Percentiles rank a stretch among this genome's conserved stretches.
These are phyloP conservation scores for Rhizophagus clarus DNA, from an alignment of 192 early-diverging fungal species.

Conservation along the genomic window DNA sequence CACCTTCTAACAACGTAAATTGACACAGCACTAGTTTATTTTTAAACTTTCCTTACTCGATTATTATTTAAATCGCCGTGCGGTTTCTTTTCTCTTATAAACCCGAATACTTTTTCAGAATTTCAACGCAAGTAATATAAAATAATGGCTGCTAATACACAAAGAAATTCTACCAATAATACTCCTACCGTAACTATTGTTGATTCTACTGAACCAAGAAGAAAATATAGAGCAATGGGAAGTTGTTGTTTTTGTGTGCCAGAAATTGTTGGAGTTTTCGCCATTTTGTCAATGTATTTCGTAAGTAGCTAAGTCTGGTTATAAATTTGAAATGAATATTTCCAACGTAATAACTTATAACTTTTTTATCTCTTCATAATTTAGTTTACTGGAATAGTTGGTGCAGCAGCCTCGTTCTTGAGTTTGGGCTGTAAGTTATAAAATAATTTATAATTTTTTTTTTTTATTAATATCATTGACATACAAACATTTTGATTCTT, in stretches of 20 bases:
- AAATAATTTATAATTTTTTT: neutral
- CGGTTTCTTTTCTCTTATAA: neutral
- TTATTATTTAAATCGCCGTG: slow-evolving; percentile 9
- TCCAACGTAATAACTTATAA: too few relatives aligned
- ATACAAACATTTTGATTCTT: neutral
- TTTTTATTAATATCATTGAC: neutral
- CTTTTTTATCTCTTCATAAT: neutral
- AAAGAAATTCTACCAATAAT: neutral
- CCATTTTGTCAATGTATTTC: slow-evolving; percentile 11
- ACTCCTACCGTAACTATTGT: slow-evolving; percentile 1
- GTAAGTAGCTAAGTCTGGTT: neutral
- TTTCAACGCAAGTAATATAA: neutral
- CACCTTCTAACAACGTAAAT: too few relatives aligned
- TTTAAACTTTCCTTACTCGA: neutral
- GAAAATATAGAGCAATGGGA: neutral
- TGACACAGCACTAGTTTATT: neutral
- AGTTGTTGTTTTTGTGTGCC: slow-evolving; percentile 1
- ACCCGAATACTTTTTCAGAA: neutral
- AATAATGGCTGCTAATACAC: neutral
- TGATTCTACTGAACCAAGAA: neutral
- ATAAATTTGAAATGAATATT: neutral
- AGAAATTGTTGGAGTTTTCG: neutral
- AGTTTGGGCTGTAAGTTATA: neutral
- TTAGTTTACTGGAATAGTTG: neutral
- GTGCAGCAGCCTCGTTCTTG: neutral